Evolutionary conservation across 306 rosid species (phyloP), one percentile per base, ranked within the genome.

Genomic region (Lathyrus oleraceus): DNA sequence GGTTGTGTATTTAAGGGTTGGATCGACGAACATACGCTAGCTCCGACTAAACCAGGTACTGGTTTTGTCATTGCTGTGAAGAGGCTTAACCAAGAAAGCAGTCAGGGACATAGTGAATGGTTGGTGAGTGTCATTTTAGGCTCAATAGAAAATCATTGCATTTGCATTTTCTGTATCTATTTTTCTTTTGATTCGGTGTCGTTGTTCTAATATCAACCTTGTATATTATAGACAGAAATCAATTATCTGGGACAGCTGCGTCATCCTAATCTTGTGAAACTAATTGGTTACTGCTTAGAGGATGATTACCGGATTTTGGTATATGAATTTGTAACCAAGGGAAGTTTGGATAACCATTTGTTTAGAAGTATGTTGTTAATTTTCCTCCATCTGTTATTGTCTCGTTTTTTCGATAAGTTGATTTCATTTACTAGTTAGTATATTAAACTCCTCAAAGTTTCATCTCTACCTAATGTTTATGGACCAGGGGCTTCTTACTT

Each of bases 41-140:
- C 87, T 19, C 92, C 97, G 38, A 72, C 87, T 42, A 94, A 73
- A 84, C 91, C 98, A 7, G 98, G 98, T 17, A 90, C 92, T n/a
- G 98, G 98, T 59, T 44, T 85, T 45, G 94, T 94, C 73, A 90
- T 94, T 71, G 98, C 98, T 11, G 96, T 78, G 8, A 94, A 90
- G 84, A 89, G 89, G 83, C 92, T 87, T 59, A 94, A 88, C 78
- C 98, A 94, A 79, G 98, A 88, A 78, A 82, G 98, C 74, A 61
- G 61, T 4, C 98, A 90, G 76, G 98, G 98, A 73, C 98, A 90
- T 85, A 80, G 39, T 81, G 98, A 94, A 79, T 94, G 98, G 98
- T 65, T 90, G 97, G 98, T 93, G 76, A 88, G 98, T 85, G 5
- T 59, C 45, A 1, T 28, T 58, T 17, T 61, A 40, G 40, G 61